Evolutionary conservation across 345 rosid genomes (phyloP).

Genomic region (Moricandia moricandioides): DNA sequence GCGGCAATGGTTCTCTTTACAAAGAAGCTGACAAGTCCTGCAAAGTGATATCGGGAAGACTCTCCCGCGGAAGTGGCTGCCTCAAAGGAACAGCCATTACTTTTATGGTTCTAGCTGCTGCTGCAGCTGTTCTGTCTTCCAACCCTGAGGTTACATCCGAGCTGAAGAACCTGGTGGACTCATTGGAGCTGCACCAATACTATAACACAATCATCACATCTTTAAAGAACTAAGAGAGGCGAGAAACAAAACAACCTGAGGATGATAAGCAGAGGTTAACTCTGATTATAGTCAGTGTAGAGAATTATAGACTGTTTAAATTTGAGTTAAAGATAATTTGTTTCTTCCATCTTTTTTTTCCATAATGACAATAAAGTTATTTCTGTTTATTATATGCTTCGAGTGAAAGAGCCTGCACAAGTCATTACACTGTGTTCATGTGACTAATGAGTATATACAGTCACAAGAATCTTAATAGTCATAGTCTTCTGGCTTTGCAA

Average conservation of each 20-base stretch:
- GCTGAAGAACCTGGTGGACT: constrained; percentile 30
- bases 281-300: constrained; percentile 21
- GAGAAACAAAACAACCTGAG: neutral
- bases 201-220: constrained; percentile 12
- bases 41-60: no score
- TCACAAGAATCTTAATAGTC: constrained; percentile 25
- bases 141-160: constrained; percentile 31
- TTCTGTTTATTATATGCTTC: constrained; percentile 17
- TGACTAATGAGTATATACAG: constrained; percentile 5
- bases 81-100: no score
- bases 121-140: constrained; percentile 18
- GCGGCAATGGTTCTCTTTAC: no score
- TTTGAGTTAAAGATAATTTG: constrained; percentile 17
- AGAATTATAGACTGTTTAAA: constrained; percentile 6
- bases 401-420: constrained; percentile 8
- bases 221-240: constrained; percentile 23
- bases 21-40: no score
- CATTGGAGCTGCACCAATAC: constrained; percentile 20
- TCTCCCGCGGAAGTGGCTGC: no score
- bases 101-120: no score
- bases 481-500: constrained; percentile 79
- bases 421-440: neutral
- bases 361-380: constrained; percentile 32
- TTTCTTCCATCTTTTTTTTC: neutral
- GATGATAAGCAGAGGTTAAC: constrained; percentile 26